Evolutionary conservation across 345 rosid species (phyloP).

Genomic region (Aethionema arabicum): DNA sequence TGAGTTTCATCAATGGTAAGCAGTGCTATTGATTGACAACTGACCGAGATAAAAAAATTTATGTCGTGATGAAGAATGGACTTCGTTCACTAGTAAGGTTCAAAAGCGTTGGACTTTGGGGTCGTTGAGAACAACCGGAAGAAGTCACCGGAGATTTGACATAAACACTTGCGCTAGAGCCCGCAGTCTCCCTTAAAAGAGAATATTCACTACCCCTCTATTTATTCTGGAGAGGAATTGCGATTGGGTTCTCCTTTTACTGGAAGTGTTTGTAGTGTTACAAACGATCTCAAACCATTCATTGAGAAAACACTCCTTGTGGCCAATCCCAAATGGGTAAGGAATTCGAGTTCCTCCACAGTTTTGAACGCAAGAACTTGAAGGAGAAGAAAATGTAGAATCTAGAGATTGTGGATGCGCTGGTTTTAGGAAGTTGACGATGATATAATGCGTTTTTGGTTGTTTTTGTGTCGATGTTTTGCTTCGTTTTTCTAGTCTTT

Average conservation of each 20-base stretch:
- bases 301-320: slow-evolving; percentile 28
- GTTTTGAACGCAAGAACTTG: slow-evolving; percentile 10
- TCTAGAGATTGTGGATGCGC: slow-evolving; percentile 10
- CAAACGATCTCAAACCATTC: slow-evolving; percentile 28
- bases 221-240: slow-evolving; percentile 23
- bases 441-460: no score
- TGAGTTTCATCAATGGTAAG: slow-evolving; percentile 13
- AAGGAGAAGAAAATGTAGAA: neutral
- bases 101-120: slow-evolving; percentile 17
- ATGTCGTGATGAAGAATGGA: slow-evolving; percentile 27
- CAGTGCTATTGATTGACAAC: slow-evolving; percentile 34
- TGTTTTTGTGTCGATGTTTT: no score
- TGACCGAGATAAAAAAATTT: slow-evolving; percentile 41
- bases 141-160: slow-evolving; percentile 32
- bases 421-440: slow-evolving; percentile 19
- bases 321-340: slow-evolving; percentile 42
- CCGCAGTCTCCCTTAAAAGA: no score
- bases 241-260: slow-evolving; percentile 9
- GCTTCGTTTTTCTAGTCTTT: no score
- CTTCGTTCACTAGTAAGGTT: slow-evolving; percentile 34
- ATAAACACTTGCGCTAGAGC: slow-evolving; percentile 5
- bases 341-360: slow-evolving; percentile 49
- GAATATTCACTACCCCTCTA: slow-evolving; percentile 16
- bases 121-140: slow-evolving; percentile 28
- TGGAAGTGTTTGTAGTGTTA: slow-evolving; percentile 11